Conservation (phyloP, 176 grass and related monocot species). For the Ampelocalamus luodianensis region DNA sequence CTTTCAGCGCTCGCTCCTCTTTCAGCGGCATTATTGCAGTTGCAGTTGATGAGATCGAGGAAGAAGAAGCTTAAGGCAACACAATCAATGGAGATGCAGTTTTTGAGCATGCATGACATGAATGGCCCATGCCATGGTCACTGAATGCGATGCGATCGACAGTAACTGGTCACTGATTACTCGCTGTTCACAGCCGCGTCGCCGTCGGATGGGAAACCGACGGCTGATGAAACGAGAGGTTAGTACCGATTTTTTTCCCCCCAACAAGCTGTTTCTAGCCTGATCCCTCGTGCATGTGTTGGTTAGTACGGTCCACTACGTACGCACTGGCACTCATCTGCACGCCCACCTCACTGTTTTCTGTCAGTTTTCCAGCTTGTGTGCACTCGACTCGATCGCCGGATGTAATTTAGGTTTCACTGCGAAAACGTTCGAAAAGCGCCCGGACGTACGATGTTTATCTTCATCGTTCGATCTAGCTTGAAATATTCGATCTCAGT, state of each 20-base stretch:
- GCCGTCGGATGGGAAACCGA: neutral
- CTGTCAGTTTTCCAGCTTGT: too few relatives aligned
- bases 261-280: neutral
- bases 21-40: neutral
- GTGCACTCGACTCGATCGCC: too few relatives aligned
- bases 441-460: too few relatives aligned
- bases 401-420: too few relatives aligned
- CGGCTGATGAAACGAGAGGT: constrained; percentile 14
- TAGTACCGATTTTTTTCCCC: neutral
- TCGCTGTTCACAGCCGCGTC: neutral
- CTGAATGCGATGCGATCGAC: neutral
- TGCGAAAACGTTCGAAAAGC: too few relatives aligned
- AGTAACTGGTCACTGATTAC: neutral
- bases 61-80: neutral
- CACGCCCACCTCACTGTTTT: too few relatives aligned
- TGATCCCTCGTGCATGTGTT: too few relatives aligned
- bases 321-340: too few relatives aligned
- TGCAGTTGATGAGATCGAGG: constrained; percentile 10
- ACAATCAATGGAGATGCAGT: neutral
- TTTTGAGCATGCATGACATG: neutral
- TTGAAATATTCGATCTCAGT: too few relatives aligned
- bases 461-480: too few relatives aligned
- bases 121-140: neutral
- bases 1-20: neutral
- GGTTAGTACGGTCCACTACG: too few relatives aligned